Evolutionary conservation across 352 stramenopile genomes (phyloP), one percentile per base, ranked within the genome.

Genomic region (Thalassiosira exigua): DNA sequence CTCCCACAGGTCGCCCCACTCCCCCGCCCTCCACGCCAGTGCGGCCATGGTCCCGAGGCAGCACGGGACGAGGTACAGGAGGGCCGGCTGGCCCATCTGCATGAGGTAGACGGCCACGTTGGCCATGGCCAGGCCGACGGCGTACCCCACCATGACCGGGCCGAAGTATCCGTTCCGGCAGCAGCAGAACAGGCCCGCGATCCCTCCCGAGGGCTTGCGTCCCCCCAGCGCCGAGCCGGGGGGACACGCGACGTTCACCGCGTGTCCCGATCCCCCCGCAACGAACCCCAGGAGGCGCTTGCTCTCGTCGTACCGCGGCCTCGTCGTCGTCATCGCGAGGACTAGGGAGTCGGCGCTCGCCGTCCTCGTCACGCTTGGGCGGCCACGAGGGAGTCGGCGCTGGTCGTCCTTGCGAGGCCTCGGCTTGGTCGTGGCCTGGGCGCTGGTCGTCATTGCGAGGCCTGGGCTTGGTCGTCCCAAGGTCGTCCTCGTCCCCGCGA

Each of bases 11-110:
- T 96, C 95, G 27, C 65, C 78, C 12, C 97, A 82, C 69, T 97
- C 96, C 26, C 94, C 93, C 24, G 94, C 92, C 27, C 80, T 91
- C 82, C 92, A 95, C 0, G 81, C 84, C 61, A 96, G 85, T 58
- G 95, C 73, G 14, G 78, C 59, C 36, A 98, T 89, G 22, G 95
- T 77, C 14, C 95, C 95, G 0, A 98, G 86, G 32, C 94, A 97
- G 67, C 91, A 96, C 19, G 96, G 96, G 30, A 98, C 96, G 4
- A 99, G 73, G 84, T 99, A 99, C 86, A 99, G 93, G 33, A 98
- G 88, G 29, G 96, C 96, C 7, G 96, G 96, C 77, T 99, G 96
- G 1, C 96, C 96, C 77, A 96, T 93, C 54, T 92, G 81, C 82
- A 97, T 98, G 12, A 96, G 50, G 67, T 97, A 94, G 7, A 99